phyloP scores from a whole-genome alignment of 345 rosid genomes.

The Eucalyptus pauciflora region DNA sequence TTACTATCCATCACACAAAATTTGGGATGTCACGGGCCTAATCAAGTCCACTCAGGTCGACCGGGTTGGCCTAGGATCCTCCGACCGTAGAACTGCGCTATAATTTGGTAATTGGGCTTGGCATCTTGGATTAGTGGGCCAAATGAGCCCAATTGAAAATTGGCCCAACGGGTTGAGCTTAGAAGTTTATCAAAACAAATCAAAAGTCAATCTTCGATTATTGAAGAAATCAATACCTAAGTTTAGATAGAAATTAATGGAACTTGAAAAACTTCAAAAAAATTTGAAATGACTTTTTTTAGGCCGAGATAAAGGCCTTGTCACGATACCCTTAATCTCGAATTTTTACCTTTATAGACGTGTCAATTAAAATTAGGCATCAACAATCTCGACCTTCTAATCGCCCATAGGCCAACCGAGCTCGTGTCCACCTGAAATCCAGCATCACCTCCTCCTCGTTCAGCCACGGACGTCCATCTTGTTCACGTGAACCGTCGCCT shows the following conservation, averaged over 20 bases:
- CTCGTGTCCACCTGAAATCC: not conserved
- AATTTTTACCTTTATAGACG: accelerated
- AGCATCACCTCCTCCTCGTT: not conserved
- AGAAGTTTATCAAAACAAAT: not conserved
- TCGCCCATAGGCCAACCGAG: not conserved
- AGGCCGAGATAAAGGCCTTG: accelerated
- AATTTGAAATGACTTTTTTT: too few relatives aligned
- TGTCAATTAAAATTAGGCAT: too few relatives aligned
- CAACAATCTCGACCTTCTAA: not conserved
- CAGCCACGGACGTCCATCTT: not conserved
- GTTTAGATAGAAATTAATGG: not conserved
- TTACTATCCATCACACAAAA: too few relatives aligned
- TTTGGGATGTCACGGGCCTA: too few relatives aligned
- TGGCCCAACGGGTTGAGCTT: not conserved
- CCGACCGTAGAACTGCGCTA: accelerated
- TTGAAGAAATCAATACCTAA: not conserved
- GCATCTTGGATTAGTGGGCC: too few relatives aligned
- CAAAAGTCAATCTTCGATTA: not conserved
- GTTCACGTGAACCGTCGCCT: accelerated
- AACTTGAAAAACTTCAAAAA: accelerated
- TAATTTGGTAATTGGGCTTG: too few relatives aligned
- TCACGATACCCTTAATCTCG: too few relatives aligned
- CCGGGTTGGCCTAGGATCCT: too few relatives aligned
- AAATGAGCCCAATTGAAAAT: too few relatives aligned
- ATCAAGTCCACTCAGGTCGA: too few relatives aligned